Conservation (phyloP, 2,329 filamentous ascomycete species). For the Diplodia corticola region DNA sequence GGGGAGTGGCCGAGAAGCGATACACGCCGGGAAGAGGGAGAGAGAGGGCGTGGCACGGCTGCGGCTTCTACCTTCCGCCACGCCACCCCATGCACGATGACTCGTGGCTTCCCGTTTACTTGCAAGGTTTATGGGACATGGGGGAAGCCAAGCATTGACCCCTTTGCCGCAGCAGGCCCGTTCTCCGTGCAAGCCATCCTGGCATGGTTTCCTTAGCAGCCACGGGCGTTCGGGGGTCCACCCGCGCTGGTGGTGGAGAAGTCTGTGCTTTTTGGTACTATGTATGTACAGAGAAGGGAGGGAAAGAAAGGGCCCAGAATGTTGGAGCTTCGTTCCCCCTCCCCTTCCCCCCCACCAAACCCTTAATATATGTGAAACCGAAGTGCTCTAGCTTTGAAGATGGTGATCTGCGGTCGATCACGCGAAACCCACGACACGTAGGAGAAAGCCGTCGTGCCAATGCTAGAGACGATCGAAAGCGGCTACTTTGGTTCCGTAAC, state of each 20-base stretch:
- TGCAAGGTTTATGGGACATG: background rate
- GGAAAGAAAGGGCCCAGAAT: background rate
- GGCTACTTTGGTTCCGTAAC: background rate
- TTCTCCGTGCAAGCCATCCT: background rate
- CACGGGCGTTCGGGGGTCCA: background rate
- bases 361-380: background rate
- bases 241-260: background rate
- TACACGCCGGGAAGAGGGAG: no score
- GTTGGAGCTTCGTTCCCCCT: background rate
- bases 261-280: background rate
- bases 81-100: background rate
- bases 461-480: background rate
- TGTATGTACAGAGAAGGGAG: background rate
- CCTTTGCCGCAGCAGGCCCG: background rate
- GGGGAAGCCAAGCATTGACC: background rate
- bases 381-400: background rate
- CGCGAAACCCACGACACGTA: background rate
- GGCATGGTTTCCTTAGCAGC: background rate
- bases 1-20: no score
- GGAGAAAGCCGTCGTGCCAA: background rate
- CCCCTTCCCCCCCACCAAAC: no score
- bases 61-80: background rate
- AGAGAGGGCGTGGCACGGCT: no score
- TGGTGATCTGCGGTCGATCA: background rate
- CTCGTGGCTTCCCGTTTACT: background rate